Conservation (phyloP, 1,139 yeast genomes). For the Blastobotrys aristatus region DNA sequence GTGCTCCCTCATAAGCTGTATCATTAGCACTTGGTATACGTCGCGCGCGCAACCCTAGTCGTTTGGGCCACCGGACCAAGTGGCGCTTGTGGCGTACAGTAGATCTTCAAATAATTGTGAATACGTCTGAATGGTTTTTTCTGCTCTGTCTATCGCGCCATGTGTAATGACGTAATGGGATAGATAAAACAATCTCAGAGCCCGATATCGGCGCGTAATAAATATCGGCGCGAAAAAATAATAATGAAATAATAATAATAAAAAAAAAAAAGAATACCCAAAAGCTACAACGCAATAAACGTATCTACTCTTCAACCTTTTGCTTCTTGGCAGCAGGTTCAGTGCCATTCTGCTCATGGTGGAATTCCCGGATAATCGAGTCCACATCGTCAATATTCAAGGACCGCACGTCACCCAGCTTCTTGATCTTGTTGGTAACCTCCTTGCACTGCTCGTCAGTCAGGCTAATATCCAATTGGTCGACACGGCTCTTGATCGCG, state of each 20-base stretch:
- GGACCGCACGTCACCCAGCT: slow-evolving; percentile 91
- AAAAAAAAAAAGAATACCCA: neutral
- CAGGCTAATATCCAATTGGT: slow-evolving; percentile 84
- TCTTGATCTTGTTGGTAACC: slow-evolving; percentile 87
- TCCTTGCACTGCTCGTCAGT: slow-evolving; percentile 94
- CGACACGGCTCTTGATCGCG: slow-evolving; percentile 97
- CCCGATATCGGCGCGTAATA: too few relatives aligned
- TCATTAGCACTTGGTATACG: neutral
- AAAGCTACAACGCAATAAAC: neutral
- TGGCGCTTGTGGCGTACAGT: too few relatives aligned
- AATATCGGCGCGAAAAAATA: too few relatives aligned
- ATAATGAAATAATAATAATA: neutral
- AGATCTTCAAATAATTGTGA: neutral
- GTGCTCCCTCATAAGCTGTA: neutral
- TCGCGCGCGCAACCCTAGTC: neutral
- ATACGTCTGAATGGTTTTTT: neutral
- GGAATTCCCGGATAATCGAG: slow-evolving; percentile 91
- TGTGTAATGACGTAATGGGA: too few relatives aligned
- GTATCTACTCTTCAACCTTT: slow-evolving; percentile 24
- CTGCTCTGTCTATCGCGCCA: too few relatives aligned
- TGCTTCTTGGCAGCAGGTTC: slow-evolving; percentile 29
- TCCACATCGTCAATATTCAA: slow-evolving; percentile 96
- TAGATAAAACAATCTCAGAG: too few relatives aligned
- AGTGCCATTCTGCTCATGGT: slow-evolving; percentile 46
- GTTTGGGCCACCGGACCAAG: neutral